Evolutionary conservation across 2,329 filamentous ascomycete genomes (phyloP), one percentile per base, ranked within the genome.

Genomic region (Diaporthe aspalathi): DNA sequence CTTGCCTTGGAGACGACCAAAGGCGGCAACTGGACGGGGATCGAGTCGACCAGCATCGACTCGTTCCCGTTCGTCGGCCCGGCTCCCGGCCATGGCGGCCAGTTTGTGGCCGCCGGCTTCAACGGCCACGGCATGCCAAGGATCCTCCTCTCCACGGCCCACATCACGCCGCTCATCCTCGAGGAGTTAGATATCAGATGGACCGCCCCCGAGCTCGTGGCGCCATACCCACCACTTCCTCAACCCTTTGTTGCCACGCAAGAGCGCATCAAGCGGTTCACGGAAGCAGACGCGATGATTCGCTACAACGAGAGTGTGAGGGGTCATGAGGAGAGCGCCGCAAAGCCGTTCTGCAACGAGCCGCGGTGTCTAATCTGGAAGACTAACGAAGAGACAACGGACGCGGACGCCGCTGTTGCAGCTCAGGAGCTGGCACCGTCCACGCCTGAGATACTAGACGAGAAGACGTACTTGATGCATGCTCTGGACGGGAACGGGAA

Each of bases 91-190:
- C 76, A 74, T 22, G 49, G 57, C 7, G 76, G 76, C 5, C 76
- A 78, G 16, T 78, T 76, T 54, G 74, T 78, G 16, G 74, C 76
- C 4, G 77, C 77, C 24, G 77, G 77, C 0, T 78, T 78, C 47
- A 73, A 70, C 14, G 77, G 77, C 7, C 77, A 78, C 43, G 77
- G 78, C 29, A 80, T 80, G 78, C 78, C 78, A 27, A 77, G 78
- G 2, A 78, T 79, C 56, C 72, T 80, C 1, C 74, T 79, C 29
- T 77, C 77, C 1, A 74, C 77, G 0, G 77, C 79, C 1, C 74
- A 79, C 38, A 74, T 80, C 20, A 73, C 74, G 4, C 77, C 76
- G 7, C 70, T 76, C 5, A 67, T 80, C 3, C 60, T 80, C 11
- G 65, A 74, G 7, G 74, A 73, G 5, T 65, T 80, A 16, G 63